Evolutionary conservation across 345 rosid species (phyloP), one percentile per base, ranked within the genome.

Genomic region (Corchorus olitorius): DNA sequence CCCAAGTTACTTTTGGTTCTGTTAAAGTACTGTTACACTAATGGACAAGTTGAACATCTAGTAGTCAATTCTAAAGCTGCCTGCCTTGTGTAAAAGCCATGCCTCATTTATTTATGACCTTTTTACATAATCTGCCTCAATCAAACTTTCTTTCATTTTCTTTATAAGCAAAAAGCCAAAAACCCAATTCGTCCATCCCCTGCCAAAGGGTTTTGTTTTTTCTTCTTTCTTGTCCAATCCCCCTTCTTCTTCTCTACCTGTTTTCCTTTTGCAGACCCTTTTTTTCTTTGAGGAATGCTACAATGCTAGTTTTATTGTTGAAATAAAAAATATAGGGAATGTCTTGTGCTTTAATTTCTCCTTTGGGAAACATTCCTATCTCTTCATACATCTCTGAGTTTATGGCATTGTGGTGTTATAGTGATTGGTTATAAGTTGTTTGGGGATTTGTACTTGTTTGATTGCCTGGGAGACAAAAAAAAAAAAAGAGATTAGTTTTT

Each of bases 201-300:
- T 83, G 84, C 70, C 82, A 71, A 2, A 65, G 50, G 52, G 16
- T 35, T 63, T 27, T 27, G 27, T 27, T 27, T 27, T 27, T 27
- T 27, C 27, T 27, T 27, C 27, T 65, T 73, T 69, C 48, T 43
- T 5, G 76, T 48, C 90, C 86, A 84, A 80, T 86, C 64, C 63
- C 63, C 20, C 62, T 71, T 71, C 86, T 81, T 60, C 70, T 64
- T 75, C 53, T 67, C 71, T 79, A 6, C 79, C 53, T 54, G 55
- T 70, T 58, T 58, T 27, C 39, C 39, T 10, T 16, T 39, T 39
- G 43, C 73, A 63, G 19, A 33, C 55, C 41, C 61, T 34, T 19
- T 39, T 19, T 39, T 69, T 70, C 54, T 39, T 63, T 37, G 37
- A 20, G 45, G 14, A 34, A 15, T 64, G 22, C n/a, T 56, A 41